Evolutionary conservation across 75 land plant genomes (phyloP).

Genomic region (Isoetes taiwanensis): DNA sequence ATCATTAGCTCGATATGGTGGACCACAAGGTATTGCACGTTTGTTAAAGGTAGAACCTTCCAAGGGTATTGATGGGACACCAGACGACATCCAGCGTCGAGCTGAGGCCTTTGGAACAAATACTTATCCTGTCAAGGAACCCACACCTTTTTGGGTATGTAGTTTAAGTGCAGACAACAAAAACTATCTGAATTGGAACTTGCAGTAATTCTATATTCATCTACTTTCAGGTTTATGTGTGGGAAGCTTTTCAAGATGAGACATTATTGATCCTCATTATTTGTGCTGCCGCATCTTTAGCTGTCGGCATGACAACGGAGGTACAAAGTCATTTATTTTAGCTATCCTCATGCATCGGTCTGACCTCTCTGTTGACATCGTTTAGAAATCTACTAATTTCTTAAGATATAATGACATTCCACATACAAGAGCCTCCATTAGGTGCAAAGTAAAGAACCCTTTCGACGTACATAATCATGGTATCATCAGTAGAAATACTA

Average conservation of each 20-base stretch:
- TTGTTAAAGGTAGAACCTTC: conserved; percentile 20
- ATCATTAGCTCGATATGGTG: conserved; percentile 10
- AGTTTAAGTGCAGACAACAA: too few species aligned
- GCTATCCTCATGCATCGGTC: too few species aligned
- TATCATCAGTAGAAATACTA: background rate
- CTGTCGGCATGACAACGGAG: conserved; percentile 4
- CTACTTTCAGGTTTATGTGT: background rate
- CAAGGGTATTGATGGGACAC: conserved; percentile 23
- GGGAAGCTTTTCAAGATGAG: conserved; percentile 6
- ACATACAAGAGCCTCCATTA: too few species aligned
- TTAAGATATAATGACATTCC: too few species aligned
- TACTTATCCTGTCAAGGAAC: conserved; percentile 20
- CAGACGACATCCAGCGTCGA: conserved; percentile 14
- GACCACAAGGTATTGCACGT: conserved; percentile 12
- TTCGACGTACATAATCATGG: too few species aligned
- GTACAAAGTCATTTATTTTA: too few species aligned
- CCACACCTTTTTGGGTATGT: conserved; percentile 18
- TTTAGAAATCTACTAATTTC: too few species aligned
- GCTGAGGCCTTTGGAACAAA: conserved; percentile 23
- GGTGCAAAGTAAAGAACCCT: too few species aligned
- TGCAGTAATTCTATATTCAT: too few species aligned
- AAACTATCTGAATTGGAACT: too few species aligned
- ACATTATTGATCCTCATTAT: background rate
- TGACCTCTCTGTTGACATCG: too few species aligned
- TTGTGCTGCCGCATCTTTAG: background rate